phyloP scores from a whole-genome alignment of 1,284 basidiomycete species.

The Wolfiporia cocos region DNA sequence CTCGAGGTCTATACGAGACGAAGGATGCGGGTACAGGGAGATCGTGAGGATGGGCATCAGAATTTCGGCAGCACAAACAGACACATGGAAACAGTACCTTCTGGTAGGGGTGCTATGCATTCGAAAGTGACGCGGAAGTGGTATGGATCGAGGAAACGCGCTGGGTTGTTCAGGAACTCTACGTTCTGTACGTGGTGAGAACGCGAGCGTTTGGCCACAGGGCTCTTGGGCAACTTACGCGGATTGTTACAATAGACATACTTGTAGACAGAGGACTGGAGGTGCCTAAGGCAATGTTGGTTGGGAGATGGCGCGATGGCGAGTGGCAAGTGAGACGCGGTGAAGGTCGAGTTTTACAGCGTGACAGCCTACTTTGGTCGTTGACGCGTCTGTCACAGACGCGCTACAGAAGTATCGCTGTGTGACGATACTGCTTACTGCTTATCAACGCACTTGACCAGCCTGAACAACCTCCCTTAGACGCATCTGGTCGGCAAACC shows the following conservation, averaged over 20 bases:
- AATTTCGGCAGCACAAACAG: not conserved
- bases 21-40: not conserved
- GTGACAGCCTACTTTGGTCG: not conserved
- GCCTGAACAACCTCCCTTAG: too few species aligned
- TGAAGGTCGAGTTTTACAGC: too few species aligned
- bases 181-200: slow-evolving; percentile 54
- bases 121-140: slow-evolving; percentile 97
- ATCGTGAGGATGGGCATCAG: too few species aligned
- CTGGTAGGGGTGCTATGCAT: slow-evolving; percentile 88
- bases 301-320: too few species aligned
- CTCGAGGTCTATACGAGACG: slow-evolving; percentile 71
- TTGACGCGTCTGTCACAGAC: not conserved
- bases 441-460: too few species aligned
- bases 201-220: too few species aligned
- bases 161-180: slow-evolving; percentile 91
- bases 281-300: too few species aligned
- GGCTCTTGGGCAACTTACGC: slow-evolving; percentile 19
- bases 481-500: too few species aligned
- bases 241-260: slow-evolving; percentile 69
- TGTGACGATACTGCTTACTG: too few species aligned
- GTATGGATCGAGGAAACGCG: slow-evolving; percentile 87
- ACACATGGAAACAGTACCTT: slow-evolving; percentile 31
- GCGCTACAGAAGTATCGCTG: too few species aligned
- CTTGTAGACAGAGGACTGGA: too few species aligned
- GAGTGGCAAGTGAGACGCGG: too few species aligned